A percentile compares a stretch with the other conserved stretches of the same genome.
Conservation (phyloP, 495 filamentous ascomycete species). For the Choiromyces venosus region DNA sequence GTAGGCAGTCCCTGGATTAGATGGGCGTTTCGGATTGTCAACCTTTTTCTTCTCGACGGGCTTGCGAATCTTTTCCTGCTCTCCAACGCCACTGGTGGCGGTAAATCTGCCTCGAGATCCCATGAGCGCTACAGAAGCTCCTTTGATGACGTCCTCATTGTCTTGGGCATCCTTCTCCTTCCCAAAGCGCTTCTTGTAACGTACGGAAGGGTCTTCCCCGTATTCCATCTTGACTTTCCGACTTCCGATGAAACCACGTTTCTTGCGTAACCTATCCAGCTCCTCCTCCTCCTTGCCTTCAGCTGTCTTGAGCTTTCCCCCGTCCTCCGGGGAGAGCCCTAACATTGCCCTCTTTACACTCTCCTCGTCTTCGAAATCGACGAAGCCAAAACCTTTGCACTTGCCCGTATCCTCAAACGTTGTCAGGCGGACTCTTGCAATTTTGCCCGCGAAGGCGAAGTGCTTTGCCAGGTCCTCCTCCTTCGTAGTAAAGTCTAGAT, state of each 20-base stretch:
- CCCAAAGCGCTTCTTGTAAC: slow-evolving; percentile 91
- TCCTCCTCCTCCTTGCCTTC: slow-evolving; percentile 52
- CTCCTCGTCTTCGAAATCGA: slow-evolving; percentile 75
- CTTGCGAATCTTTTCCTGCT: slow-evolving; percentile 25
- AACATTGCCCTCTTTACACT: slow-evolving; percentile 71
- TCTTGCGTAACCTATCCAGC: slow-evolving; percentile 51
- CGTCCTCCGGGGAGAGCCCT: slow-evolving; percentile 62
- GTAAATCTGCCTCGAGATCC: slow-evolving; percentile 35
- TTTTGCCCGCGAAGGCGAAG: slow-evolving; percentile 73
- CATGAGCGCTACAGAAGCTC: slow-evolving; percentile 20
- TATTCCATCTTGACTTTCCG: slow-evolving; percentile 81
- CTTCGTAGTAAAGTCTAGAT: slow-evolving; percentile 77
- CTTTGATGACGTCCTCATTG: slow-evolving; percentile 20
- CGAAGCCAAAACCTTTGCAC: slow-evolving; percentile 96
- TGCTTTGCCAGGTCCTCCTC: slow-evolving; percentile 72
- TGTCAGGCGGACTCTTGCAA: slow-evolving; percentile 74
- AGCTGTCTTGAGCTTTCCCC: slow-evolving; percentile 53
- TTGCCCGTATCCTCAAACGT: slow-evolving; percentile 96
- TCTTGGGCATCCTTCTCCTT: slow-evolving; percentile 51
- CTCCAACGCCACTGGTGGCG: slow-evolving; percentile 9
- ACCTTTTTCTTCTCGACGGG: slow-evolving; percentile 42
- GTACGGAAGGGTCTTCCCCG: slow-evolving; percentile 76
- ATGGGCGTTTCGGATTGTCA: slow-evolving; percentile 42
- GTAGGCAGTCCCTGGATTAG: slow-evolving; percentile 47
- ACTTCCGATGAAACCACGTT: slow-evolving; percentile 48